Percentiles rank a stretch among this genome's conserved stretches.
Evolutionary conservation across 129 eudicot genomes (phyloP).

Genomic region (Centaurea solstitialis): DNA sequence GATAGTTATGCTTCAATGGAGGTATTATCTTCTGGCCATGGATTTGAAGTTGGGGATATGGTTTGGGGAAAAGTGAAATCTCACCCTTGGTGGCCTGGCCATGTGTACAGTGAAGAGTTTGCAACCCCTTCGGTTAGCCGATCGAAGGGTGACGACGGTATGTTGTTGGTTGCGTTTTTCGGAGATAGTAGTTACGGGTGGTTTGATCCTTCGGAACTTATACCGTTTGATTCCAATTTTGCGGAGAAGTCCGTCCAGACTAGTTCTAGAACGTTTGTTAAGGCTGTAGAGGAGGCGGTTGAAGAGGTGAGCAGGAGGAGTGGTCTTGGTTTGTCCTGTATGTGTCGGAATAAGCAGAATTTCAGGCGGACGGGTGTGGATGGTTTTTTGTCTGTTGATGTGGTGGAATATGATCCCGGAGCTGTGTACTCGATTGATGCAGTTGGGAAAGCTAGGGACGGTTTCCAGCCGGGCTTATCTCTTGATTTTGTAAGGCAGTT

Average conservation of each 20-base stretch:
- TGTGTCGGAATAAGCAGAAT: constrained; percentile 70
- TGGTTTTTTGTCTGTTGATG: constrained; percentile 70
- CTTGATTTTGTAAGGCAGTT: constrained; percentile 57
- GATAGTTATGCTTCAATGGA: constrained; percentile 54
- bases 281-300: constrained; percentile 84
- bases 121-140: constrained; percentile 54
- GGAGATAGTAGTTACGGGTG: constrained; percentile 98
- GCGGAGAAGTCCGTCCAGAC: constrained; percentile 76
- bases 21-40: constrained; percentile 79
- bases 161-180: constrained; percentile 84
- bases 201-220: constrained; percentile 77
- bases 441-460: constrained; percentile 67
- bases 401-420: constrained; percentile 72
- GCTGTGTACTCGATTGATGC: constrained; percentile 52
- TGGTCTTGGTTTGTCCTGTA: constrained; percentile 70
- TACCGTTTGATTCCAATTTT: constrained; percentile 69
- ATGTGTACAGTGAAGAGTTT: constrained; percentile 52
- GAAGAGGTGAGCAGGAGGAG: constrained; percentile 83
- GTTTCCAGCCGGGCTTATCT: constrained; percentile 43
- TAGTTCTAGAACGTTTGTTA: constrained; percentile 49
- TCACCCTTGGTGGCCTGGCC: constrained; percentile 92
- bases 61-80: constrained; percentile 98
- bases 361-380: constrained; percentile 56
- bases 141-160: constrained; percentile 74
- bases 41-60: constrained; percentile 87